Conservation (phyloP, 108 stramenopile species). For the Stephanodiscus triporus region DNA sequence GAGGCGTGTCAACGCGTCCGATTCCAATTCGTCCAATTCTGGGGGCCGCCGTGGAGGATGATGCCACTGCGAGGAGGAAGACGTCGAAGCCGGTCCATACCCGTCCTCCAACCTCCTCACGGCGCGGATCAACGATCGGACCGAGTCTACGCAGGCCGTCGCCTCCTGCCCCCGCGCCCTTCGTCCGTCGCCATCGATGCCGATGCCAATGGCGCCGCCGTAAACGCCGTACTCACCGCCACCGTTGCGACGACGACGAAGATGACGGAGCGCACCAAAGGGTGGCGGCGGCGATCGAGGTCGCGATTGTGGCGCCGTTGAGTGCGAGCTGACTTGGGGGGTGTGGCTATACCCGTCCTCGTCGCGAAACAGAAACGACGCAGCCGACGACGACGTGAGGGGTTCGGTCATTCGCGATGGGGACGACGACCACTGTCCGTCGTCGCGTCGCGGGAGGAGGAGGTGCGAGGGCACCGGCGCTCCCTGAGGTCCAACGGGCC, state of each 20-base stretch:
- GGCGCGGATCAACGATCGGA: constrained; percentile 8
- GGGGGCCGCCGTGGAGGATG: too few species aligned
- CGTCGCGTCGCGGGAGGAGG: background rate
- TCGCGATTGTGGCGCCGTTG: background rate
- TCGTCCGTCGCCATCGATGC: background rate
- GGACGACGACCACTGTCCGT: background rate
- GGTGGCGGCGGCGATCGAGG: background rate
- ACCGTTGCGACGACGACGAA: background rate
- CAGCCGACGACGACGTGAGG: background rate
- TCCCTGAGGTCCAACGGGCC: constrained; percentile 45
- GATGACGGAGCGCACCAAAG: too few species aligned
- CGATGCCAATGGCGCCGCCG: background rate
- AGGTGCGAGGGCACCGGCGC: constrained; percentile 26
- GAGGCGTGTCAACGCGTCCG: constrained; percentile 16
- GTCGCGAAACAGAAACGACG: background rate
- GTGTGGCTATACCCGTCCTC: background rate
- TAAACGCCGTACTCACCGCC: background rate
- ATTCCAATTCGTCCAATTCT: constrained; percentile 35
- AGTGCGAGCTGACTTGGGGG: background rate
- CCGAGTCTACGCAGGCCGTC: constrained; percentile 2
- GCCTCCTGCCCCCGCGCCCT: background rate
- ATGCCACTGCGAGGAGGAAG: background rate
- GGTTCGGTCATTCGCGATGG: background rate
- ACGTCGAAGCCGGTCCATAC: background rate
- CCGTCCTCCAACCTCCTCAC: constrained; percentile 19